Conservation (phyloP, 1,284 basidiomycete genomes). For the Hemileccinum hortonii region DNA sequence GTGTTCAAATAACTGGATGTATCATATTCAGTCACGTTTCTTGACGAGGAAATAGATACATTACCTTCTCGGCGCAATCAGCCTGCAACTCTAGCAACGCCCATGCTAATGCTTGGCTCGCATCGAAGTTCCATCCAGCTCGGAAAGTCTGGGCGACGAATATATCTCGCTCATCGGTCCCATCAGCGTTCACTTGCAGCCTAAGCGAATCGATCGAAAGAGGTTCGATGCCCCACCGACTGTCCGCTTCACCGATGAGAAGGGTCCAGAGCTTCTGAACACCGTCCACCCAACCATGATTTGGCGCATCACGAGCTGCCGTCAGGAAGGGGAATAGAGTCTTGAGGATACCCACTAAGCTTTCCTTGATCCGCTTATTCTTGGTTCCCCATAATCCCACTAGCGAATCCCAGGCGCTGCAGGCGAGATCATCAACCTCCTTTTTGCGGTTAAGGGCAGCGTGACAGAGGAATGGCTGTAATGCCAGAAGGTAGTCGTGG, state of each 20-base stretch:
- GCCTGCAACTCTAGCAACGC: constrained; percentile 80
- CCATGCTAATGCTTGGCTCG: constrained; percentile 77
- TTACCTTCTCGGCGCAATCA: constrained; percentile 72
- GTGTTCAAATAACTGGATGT: constrained; percentile 54
- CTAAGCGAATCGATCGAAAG: constrained; percentile 67
- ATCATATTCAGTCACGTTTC: constrained; percentile 15
- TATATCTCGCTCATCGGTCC: constrained; percentile 33
- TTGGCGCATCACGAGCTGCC: constrained; percentile 21
- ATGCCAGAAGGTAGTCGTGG: constrained; percentile 64
- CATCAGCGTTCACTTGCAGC: constrained; percentile 39
- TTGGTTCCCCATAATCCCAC: constrained; percentile 76
- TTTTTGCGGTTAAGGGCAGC: constrained; percentile 70
- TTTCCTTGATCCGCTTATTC: constrained; percentile 65
- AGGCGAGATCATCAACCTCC: constrained; percentile 59
- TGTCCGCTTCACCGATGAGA: constrained; percentile 63
- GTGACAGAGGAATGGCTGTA: constrained; percentile 69
- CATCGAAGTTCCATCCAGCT: constrained; percentile 71
- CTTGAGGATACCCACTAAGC: constrained; percentile 66
- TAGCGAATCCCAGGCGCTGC: constrained; percentile 61
- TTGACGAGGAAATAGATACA: constrained; percentile 9
- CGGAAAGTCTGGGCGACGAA: constrained; percentile 67
- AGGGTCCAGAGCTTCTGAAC: constrained; percentile 53
- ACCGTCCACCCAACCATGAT: constrained; percentile 38
- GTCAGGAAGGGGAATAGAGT: constrained; percentile 73
- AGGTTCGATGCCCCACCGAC: constrained; percentile 58